A percentile compares a stretch with the other conserved stretches of the same genome.
Conservation (phyloP, 495 filamentous ascomycete species). For the Neurospora sublineolata region DNA sequence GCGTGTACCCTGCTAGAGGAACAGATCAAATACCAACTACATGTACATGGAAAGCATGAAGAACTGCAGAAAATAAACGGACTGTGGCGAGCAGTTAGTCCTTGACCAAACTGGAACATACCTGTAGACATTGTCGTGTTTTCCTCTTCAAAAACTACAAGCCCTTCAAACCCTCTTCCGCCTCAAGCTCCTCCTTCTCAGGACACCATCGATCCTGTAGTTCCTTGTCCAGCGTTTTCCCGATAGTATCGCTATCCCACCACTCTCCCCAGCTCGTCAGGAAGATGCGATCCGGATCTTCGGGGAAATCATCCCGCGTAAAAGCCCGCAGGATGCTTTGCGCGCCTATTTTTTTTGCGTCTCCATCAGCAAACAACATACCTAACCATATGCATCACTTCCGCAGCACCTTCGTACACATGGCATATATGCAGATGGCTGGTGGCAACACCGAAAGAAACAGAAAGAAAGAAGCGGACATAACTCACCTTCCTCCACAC, state of each 20-base stretch:
- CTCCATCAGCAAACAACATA: not conserved
- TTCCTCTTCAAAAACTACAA: not conserved
- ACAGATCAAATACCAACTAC: not conserved
- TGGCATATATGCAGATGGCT: not conserved
- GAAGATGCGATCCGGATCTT: constrained; percentile 35
- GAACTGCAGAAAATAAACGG: not conserved
- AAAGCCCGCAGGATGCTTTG: constrained; percentile 30
- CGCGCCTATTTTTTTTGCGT: constrained; percentile 17
- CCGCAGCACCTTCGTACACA: not conserved
- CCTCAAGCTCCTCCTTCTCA: constrained; percentile 31
- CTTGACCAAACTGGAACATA: not conserved
- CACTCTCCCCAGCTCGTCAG: constrained; percentile 39
- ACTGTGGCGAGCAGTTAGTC: not conserved
- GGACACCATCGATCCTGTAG: constrained; percentile 36
- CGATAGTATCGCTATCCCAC: constrained; percentile 32
- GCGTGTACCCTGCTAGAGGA: not conserved
- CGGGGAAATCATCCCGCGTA: constrained; percentile 30
- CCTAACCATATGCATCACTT: not conserved
- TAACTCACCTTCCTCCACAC: constrained; percentile 26
- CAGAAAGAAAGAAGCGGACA: not conserved
- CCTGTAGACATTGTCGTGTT: not conserved
- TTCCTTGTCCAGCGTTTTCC: constrained; percentile 22
- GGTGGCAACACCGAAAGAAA: not conserved
- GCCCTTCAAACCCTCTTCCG: constrained; percentile 20
- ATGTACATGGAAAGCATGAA: not conserved